Evolutionary conservation across 23 red algal genomes (phyloP).

Genomic region (Chondrus crispus): DNA sequence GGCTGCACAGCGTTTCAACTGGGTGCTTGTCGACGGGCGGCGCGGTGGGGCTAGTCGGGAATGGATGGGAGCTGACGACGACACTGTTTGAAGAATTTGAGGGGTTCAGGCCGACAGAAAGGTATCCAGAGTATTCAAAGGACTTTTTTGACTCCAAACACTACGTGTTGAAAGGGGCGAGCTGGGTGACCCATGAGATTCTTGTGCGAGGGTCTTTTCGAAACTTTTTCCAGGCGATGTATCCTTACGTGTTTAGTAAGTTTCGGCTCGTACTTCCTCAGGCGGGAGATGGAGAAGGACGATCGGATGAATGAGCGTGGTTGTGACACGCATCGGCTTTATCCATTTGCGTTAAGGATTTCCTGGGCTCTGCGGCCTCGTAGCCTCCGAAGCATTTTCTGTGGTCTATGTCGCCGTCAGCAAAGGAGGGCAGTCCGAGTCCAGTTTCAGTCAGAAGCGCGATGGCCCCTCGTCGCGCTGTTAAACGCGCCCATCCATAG

Average conservation of each 20-base stretch:
- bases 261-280: constrained; percentile 97
- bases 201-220: constrained; percentile 77
- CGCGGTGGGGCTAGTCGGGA: constrained; percentile 74
- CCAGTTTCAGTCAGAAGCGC: too few relatives aligned
- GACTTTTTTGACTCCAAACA: constrained; percentile 98
- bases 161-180: constrained; percentile 77
- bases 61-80: constrained; percentile 92
- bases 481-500: too few relatives aligned
- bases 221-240: constrained; percentile 92
- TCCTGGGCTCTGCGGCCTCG: too few relatives aligned
- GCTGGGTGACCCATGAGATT: constrained; percentile 57
- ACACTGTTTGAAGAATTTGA: constrained; percentile 59
- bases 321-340: too few relatives aligned
- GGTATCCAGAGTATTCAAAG: constrained; percentile 88
- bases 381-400: too few relatives aligned
- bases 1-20: not conserved
- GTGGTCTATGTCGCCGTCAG: too few relatives aligned
- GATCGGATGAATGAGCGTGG: too few relatives aligned
- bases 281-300: too few relatives aligned
- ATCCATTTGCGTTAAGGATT: too few relatives aligned
- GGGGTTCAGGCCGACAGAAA: constrained; percentile 47
- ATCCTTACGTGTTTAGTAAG: constrained; percentile 93
- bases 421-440: too few relatives aligned
- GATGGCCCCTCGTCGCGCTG: too few relatives aligned
- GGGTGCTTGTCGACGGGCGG: constrained; percentile 15